Base-by-base conservation (phyloP, 177 flowering plant genomes). In the Vitis hybrid region DNA sequence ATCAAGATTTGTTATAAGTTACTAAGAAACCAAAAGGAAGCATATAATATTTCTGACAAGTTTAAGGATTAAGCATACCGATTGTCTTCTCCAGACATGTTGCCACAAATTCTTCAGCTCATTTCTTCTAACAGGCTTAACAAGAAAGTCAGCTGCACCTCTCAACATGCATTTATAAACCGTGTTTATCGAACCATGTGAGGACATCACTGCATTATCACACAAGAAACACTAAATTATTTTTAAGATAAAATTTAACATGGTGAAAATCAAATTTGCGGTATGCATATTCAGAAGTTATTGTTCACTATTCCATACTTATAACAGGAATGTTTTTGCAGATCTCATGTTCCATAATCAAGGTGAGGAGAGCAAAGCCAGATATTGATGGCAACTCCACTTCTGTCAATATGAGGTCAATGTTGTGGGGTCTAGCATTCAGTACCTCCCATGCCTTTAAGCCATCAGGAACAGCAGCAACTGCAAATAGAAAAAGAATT, bases 81-180 rank as follows among this genome's bases (percentile, higher is more conserved):
- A 72, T 83, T 87, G 92, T 76, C 92, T 87, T 70, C 96, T 93
- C 99, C 98, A 95, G 59, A 91, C 94, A 89, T 95, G 99, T 83
- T 92, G 99, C 99, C 99, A 95, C 77, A 95, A 74, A 76, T 90
- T 95, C 64, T 80, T 90, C 33, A 95, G 82, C 76, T 95, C 99
- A 71, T 95, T 95, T 77, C 79, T 95, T 77, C 99, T 80, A 31
- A 95, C 61, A 18, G 99, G 99, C 82, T 95, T 95, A 26, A 93
- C 89, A 45, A 95, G 92, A 81, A 90, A 95, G 75, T 95, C 99
- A 18, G 90, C 90, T 72, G 97, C 99, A 66, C 98, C 99, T 77
- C 84, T 89, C 84, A 88, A 60, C 97, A 95, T 91, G 85, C 97
- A 94, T 68, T 89, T 89, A 68, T 89, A 89, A n/a, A 91, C 97